Evolutionary conservation across 106 monocot species (phyloP).

Genomic region (Phalaenopsis equestris): DNA sequence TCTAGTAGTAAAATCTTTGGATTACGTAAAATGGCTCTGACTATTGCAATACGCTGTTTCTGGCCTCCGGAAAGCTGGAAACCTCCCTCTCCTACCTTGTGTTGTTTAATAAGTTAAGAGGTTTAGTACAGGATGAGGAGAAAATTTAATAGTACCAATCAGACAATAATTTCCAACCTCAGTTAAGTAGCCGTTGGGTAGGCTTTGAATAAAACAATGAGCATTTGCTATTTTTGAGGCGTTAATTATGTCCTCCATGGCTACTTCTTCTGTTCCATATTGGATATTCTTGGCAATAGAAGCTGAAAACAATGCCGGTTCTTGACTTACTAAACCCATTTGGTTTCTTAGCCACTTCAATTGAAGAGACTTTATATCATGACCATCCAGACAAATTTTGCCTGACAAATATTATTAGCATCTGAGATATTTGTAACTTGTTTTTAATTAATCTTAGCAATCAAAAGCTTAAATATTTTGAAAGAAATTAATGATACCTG

Average conservation of each 20-base stretch:
- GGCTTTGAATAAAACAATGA: constrained; percentile 24
- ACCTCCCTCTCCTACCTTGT: constrained; percentile 32
- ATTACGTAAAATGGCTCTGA: constrained; percentile 31
- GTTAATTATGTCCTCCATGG: constrained; percentile 10
- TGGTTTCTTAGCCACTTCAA: constrained; percentile 17
- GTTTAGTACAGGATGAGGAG: neutral
- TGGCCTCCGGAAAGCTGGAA: constrained; percentile 40
- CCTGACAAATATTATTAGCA: constrained; percentile 3
- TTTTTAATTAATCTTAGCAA: neutral
- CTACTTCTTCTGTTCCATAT: constrained; percentile 15
- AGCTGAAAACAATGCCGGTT: constrained; percentile 10
- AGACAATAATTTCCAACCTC: constrained; percentile 12
- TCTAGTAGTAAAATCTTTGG: constrained; percentile 39
- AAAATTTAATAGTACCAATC: constrained; percentile 4
- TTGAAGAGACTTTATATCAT: constrained; percentile 7
- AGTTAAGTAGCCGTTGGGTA: constrained; percentile 29
- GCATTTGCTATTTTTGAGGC: constrained; percentile 23
- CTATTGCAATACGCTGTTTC: constrained; percentile 38
- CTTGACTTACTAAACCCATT: constrained; percentile 23
- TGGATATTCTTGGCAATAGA: constrained; percentile 14
- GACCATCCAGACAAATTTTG: constrained; percentile 14
- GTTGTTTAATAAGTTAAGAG: neutral
- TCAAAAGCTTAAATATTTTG: neutral
- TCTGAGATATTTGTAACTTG: neutral
- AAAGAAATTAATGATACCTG: neutral